A percentile compares a stretch with the other conserved stretches of the same genome.
phyloP scores from a whole-genome alignment of 2,329 filamentous ascomycete species.

The Meredithiella fracta region DNA sequence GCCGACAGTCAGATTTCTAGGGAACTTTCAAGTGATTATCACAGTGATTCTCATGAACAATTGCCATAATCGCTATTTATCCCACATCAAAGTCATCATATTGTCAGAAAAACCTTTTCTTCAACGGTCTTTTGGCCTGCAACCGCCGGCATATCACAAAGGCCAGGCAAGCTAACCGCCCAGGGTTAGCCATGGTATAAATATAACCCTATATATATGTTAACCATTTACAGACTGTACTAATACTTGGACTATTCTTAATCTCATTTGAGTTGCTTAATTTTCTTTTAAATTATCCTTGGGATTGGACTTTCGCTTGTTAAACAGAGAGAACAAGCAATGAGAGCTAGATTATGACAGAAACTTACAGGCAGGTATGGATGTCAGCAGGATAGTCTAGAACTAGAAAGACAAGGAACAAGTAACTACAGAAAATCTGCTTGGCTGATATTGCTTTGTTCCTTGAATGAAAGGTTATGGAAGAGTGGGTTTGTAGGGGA shows the following conservation, averaged over 20 bases:
- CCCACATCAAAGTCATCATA: neutral
- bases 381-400: no score
- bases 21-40: no score
- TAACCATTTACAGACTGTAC: neutral
- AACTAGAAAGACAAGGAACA: no score
- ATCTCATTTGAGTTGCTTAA: neutral
- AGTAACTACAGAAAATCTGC: no score
- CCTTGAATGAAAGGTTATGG: no score
- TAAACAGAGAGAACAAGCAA: neutral
- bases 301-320: neutral
- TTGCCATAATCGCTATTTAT: no score
- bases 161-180: neutral
- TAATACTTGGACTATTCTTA: neutral
- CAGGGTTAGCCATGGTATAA: neutral
- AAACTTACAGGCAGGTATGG: no score
- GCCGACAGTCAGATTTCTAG: no score
- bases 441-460: no score
- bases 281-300: neutral
- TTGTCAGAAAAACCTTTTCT: neutral
- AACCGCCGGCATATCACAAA: neutral
- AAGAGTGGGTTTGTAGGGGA: no score
- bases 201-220: neutral
- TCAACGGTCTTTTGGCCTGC: neutral
- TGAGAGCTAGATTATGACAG: no score
- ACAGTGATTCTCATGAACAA: no score